Base-by-base conservation (phyloP, 2,329 filamentous ascomycete genomes). In the Calonectria hawksworthii region DNA sequence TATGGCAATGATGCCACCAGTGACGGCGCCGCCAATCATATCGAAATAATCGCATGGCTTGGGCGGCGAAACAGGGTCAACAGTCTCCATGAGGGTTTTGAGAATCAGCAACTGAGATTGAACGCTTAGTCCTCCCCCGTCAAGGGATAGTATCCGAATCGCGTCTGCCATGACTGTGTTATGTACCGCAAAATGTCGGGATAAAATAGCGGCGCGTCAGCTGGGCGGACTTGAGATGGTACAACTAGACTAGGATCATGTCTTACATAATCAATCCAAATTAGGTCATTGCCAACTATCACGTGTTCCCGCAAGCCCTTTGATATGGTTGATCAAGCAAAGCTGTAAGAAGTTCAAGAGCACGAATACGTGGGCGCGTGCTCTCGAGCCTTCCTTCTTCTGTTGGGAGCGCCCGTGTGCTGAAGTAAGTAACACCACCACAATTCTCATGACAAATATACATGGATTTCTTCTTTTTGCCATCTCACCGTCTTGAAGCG, bases 1-100 rank as follows among this genome's bases (percentile, higher is more conserved):
- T 30, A 88, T 83, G 4, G 86, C 86, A 38, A 88, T 86, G 5
- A 88, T 76, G 0, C 83, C 59, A n/a, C 83, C 81, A 30, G 83
- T 83, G 64, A 78, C 81, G 10, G 82, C 84, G 7, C 83, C 83
- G 18, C 81, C 82, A 38, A 88, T 88, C 79, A 88, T 80, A 75
- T 85, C 81, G 67, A 86, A 86, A 41, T 78, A 78, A 4, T 84
- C 81, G 73, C 81, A 84, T n/a, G 84, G 84, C 67, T 82, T 83
- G 8, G 79, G 81, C 26, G 79, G 80, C 13, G 70, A 65, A 3
- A 78, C 73, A 28, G 74, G 76, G 65, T 84, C 72, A 54, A 84
- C 70, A 28, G 71, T 75, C 9, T 63, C 68, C 81, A 85, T 85
- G 8, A 86, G 76, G 32, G 77, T 64, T 51, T 80, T 72, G 32